Evolutionary conservation across 768 basidiomycete species (phyloP).

Genomic region (Tulasnella sp.): DNA sequence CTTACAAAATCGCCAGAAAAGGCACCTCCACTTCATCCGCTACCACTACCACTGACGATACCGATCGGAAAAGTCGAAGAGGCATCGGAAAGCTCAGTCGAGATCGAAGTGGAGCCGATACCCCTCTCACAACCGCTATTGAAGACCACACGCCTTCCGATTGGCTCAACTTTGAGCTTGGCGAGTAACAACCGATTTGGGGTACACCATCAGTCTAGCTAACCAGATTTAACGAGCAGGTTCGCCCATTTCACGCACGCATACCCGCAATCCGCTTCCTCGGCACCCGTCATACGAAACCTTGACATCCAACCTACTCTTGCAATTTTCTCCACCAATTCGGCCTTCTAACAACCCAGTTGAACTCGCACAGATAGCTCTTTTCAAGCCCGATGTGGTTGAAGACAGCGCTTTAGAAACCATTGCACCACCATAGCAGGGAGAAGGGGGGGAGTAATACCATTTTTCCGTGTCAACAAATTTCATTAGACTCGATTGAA

Average conservation of each 20-base stretch:
- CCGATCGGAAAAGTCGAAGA: slow-evolving; percentile 6
- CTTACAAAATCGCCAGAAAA: slow-evolving; percentile 15
- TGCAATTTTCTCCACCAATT: background rate
- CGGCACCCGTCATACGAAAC: slow-evolving; percentile 24
- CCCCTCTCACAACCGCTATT: background rate
- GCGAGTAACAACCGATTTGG: background rate
- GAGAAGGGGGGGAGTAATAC: background rate
- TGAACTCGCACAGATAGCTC: background rate
- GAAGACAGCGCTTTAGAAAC: background rate
- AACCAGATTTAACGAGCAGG: background rate
- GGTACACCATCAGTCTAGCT: background rate
- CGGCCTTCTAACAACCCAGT: slow-evolving; percentile 5
- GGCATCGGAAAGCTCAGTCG: background rate
- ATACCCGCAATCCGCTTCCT: slow-evolving; percentile 26
- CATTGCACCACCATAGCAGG: background rate
- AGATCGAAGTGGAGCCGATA: slow-evolving; percentile 6
- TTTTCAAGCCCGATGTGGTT: background rate
- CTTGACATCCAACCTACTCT: slow-evolving; percentile 17
- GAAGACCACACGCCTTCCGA: background rate
- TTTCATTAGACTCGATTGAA: background rate
- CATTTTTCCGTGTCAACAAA: background rate
- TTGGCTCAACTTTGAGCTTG: slow-evolving; percentile 18
- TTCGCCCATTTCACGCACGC: slow-evolving; percentile 23
- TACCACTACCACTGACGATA: slow-evolving; percentile 3
- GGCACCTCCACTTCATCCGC: slow-evolving; percentile 10